phyloP scores from a whole-genome alignment of 2,329 filamentous ascomycete species.

The Alternaria sp. region DNA sequence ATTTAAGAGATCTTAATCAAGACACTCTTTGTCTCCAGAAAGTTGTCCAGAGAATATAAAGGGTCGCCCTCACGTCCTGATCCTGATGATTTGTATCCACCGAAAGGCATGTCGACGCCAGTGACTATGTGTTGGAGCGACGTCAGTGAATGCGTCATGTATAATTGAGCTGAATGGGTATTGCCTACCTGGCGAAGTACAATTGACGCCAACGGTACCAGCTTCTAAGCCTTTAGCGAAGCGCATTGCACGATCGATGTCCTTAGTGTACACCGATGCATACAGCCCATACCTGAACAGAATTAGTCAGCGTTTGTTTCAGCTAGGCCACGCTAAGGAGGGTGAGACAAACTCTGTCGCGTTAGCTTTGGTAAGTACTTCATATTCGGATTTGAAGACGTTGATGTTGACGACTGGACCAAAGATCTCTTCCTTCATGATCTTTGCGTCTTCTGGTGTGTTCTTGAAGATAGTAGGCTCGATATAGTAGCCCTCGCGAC shows the following conservation, averaged over 20 bases:
- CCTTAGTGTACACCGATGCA: constrained; percentile 78
- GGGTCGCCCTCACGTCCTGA: constrained; percentile 48
- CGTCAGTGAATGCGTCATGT: constrained; percentile 1
- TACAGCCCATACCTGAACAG: constrained; percentile 76
- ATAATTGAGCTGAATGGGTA: not conserved
- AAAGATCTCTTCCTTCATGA: constrained; percentile 86
- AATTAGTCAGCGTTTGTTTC: constrained; percentile 12
- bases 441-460: constrained; percentile 79
- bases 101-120: constrained; percentile 52
- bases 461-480: constrained; percentile 83
- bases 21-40: constrained; percentile 47
- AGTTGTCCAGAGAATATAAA: constrained; percentile 43
- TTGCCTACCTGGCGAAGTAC: constrained; percentile 44
- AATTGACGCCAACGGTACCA: constrained; percentile 54
- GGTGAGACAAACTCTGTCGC: constrained; percentile 66
- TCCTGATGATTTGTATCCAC: constrained; percentile 52
- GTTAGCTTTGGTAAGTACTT: constrained; percentile 82
- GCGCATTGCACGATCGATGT: constrained; percentile 49
- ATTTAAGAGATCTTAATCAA: constrained; percentile 39
- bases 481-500: constrained; percentile 55
- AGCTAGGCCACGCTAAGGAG: not conserved
- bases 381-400: constrained; percentile 77
- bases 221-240: constrained; percentile 54
- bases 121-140: not conserved
- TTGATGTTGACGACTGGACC: constrained; percentile 84